Evolutionary conservation across 225 moss, liverwort and hornwort genomes (phyloP).

Genomic region (Sphagnum contortum): DNA sequence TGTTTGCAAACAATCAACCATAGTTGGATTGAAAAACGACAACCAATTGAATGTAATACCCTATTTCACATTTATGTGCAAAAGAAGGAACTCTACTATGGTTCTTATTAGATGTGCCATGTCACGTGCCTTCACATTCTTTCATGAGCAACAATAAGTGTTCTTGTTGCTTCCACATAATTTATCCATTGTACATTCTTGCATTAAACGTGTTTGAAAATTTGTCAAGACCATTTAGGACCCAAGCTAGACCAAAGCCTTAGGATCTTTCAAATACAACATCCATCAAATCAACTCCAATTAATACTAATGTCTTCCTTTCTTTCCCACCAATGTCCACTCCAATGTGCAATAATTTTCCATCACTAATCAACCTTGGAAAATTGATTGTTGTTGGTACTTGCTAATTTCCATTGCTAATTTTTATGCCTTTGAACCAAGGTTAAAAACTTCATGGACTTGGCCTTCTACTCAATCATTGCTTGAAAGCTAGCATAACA

Average conservation of each 20-base stretch:
- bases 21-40: too few species aligned
- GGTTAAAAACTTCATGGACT: too few species aligned
- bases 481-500: conserved; percentile 28
- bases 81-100: too few species aligned
- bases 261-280: conserved; percentile 25
- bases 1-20: too few species aligned
- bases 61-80: too few species aligned
- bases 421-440: too few species aligned
- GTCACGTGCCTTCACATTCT: too few species aligned
- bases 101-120: too few species aligned
- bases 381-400: background rate
- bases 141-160: too few species aligned
- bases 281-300: conserved; percentile 7
- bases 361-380: background rate
- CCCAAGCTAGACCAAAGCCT: conserved; percentile 33
- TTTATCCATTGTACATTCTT: conserved; percentile 1
- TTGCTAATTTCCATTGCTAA: too few species aligned
- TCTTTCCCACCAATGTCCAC: background rate
- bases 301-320: background rate
- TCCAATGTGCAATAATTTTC: background rate
- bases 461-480: too few species aligned
- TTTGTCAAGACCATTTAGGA: conserved; percentile 5
- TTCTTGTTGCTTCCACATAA: background rate
- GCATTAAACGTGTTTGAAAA: conserved; percentile 1
- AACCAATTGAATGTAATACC: too few species aligned